Conservation (phyloP, 2,329 filamentous ascomycete species). For the Ophiostoma perfectum region DNA sequence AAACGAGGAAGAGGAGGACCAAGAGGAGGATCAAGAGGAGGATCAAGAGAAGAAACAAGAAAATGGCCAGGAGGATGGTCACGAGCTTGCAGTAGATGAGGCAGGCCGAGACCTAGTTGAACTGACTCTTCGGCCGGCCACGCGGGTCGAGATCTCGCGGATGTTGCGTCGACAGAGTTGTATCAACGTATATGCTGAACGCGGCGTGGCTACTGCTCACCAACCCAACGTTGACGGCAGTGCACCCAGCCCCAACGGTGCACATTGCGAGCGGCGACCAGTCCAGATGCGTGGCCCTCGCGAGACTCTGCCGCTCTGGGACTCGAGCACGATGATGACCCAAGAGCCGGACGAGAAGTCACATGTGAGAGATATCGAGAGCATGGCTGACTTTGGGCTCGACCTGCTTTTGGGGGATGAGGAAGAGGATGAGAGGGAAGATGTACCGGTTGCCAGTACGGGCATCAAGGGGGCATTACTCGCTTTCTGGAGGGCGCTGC, state of each 20-base stretch:
- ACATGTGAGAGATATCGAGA: background rate
- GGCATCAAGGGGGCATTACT: no score
- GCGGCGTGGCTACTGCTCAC: constrained; percentile 18
- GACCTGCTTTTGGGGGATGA: background rate
- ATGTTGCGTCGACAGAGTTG: constrained; percentile 17
- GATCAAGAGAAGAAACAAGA: no score
- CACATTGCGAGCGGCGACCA: no score
- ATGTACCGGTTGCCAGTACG: no score
- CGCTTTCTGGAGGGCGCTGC: no score
- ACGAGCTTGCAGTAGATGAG: no score
- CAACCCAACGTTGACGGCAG: background rate
- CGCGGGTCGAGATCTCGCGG: constrained; percentile 1
- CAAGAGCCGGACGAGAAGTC: background rate
- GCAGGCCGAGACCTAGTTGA: background rate
- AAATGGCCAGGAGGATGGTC: no score
- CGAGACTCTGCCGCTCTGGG: background rate
- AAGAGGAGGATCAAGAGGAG: background rate
- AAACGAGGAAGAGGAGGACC: background rate
- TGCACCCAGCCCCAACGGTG: no score
- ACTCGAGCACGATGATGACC: background rate
- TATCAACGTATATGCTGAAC: constrained; percentile 18
- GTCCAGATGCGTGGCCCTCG: background rate
- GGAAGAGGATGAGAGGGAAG: no score
- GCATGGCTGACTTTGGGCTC: background rate
- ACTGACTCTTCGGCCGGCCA: constrained; percentile 15